phyloP scores from a whole-genome alignment of 257 asterid species.

The Rubia yunnanensis region DNA sequence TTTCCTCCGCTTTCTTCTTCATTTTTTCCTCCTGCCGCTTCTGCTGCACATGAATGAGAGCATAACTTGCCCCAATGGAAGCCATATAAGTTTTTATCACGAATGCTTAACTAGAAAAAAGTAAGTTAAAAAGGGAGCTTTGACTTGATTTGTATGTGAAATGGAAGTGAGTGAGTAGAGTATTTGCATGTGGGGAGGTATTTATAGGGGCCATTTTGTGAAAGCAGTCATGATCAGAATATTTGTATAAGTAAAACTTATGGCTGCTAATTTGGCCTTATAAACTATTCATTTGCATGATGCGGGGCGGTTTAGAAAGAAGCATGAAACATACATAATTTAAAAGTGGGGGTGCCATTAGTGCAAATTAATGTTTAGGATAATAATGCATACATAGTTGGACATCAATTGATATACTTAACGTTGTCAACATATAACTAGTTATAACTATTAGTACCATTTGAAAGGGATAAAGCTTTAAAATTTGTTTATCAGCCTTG shows the following conservation, averaged over 20 bases:
- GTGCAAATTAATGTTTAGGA: background rate
- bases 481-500: background rate
- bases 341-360: constrained; percentile 28
- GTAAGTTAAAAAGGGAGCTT: background rate
- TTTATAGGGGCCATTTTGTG: constrained; percentile 26
- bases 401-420: background rate
- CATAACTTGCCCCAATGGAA: constrained; percentile 42
- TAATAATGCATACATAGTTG: constrained; percentile 1
- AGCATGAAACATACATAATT: constrained; percentile 11
- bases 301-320: constrained; percentile 8
- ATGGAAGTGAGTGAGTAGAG: background rate
- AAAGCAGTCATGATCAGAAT: constrained; percentile 1
- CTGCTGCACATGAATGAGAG: constrained; percentile 31
- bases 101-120: background rate
- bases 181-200: background rate
- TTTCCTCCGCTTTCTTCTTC: constrained; percentile 25
- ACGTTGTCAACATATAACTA: background rate
- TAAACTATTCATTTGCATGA: background rate
- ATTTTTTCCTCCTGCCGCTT: constrained; percentile 25
- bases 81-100: constrained; percentile 17
- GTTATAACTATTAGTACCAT: background rate
- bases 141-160: background rate
- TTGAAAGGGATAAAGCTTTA: background rate
- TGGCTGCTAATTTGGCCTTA: constrained; percentile 11
- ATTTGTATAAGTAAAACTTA: background rate